phyloP scores from a whole-genome alignment of 768 basidiomycete species.

The Leccinum rimulosum region DNA sequence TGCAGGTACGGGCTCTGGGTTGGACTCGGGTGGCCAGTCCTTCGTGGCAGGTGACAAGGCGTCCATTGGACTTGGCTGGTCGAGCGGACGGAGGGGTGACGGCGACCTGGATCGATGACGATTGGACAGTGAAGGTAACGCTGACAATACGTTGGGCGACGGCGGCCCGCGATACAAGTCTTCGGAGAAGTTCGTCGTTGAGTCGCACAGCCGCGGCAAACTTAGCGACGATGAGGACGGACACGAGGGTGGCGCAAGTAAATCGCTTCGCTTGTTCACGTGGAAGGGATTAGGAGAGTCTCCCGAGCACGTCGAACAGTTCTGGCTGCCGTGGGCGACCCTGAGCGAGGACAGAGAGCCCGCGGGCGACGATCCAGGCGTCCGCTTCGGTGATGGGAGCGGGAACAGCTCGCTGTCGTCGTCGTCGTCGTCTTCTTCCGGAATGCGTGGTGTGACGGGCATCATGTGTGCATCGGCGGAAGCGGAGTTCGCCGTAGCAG shows the following conservation, averaged over 20 bases:
- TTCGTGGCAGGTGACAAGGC: background rate
- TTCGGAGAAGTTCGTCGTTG: slow-evolving; percentile 5
- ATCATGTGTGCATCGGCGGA: slow-evolving; percentile 2
- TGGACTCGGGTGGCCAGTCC: background rate
- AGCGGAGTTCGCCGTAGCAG: background rate
- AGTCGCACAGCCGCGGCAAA: slow-evolving; percentile 17
- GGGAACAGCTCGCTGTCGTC: slow-evolving; percentile 58
- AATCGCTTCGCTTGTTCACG: slow-evolving; percentile 2
- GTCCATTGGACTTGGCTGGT: slow-evolving; percentile 8
- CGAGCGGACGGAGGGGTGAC: slow-evolving; percentile 8
- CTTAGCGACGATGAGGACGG: slow-evolving; percentile 29
- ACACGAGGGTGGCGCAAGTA: slow-evolving; percentile 22
- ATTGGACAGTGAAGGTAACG: slow-evolving; percentile 23
- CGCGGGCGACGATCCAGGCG: slow-evolving; percentile 41
- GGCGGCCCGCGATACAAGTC: slow-evolving; percentile 11
- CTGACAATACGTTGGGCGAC: slow-evolving; percentile 25
- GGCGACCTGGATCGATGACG: slow-evolving; percentile 9
- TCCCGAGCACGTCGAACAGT: slow-evolving; percentile 17
- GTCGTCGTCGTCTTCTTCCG: slow-evolving; percentile 43
- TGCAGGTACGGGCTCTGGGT: background rate
- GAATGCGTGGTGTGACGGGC: slow-evolving; percentile 25
- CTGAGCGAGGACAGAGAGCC: slow-evolving; percentile 30
- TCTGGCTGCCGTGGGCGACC: slow-evolving; percentile 3
- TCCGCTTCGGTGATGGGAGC: slow-evolving; percentile 56
- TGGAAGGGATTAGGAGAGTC: slow-evolving; percentile 3